These are phyloP conservation scores for Parietaria judaica DNA, from an alignment of 306 rosid genomes.

Conservation along the genomic window DNA sequence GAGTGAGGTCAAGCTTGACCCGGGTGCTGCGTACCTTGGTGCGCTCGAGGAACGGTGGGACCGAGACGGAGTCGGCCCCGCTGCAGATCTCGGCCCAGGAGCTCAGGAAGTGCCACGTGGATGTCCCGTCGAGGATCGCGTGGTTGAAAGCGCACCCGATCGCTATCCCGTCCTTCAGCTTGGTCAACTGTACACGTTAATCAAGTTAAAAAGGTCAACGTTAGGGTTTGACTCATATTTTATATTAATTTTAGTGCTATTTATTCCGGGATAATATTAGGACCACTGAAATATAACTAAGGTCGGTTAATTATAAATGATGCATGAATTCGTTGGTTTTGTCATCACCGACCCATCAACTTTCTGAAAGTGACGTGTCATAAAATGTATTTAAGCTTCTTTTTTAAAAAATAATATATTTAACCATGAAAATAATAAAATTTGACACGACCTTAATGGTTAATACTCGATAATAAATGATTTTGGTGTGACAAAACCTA, in stretches of 20 bases:
- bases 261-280: neutral
- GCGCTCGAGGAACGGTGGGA: slow-evolving; percentile 61
- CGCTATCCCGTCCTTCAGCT: slow-evolving; percentile 79
- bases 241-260: too few species aligned
- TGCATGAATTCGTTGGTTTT: neutral
- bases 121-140: slow-evolving; percentile 72
- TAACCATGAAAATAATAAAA: too few species aligned
- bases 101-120: slow-evolving; percentile 96
- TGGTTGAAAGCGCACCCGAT: slow-evolving; percentile 92
- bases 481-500: too few species aligned
- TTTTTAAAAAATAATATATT: too few species aligned
- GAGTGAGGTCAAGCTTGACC: slow-evolving; percentile 65
- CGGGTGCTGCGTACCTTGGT: slow-evolving; percentile 75
- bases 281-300: neutral
- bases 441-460: too few species aligned
- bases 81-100: slow-evolving; percentile 79
- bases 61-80: slow-evolving; percentile 39
- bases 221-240: too few species aligned
- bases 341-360: neutral
- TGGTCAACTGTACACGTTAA: slow-evolving; percentile 48
- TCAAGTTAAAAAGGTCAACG: too few species aligned
- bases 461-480: too few species aligned
- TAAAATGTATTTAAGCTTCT: too few species aligned
- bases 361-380: too few species aligned
- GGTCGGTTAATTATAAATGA: neutral